phyloP scores from a whole-genome alignment of 2,329 filamentous ascomycete genomes.

The Verticillium dahliae region DNA sequence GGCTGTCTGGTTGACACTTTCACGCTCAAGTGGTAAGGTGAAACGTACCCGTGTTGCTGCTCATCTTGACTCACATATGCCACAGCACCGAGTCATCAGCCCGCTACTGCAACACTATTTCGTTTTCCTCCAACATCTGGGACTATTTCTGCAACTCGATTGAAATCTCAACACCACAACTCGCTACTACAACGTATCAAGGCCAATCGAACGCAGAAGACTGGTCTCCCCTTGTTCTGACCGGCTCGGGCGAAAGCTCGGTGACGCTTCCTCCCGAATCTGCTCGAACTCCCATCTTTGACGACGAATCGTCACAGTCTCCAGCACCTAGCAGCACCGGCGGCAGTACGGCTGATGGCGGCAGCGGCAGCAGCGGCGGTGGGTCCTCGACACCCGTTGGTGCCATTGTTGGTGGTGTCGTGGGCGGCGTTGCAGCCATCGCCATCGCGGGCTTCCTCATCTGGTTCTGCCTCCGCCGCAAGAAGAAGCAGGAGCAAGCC shows the following conservation, averaged over 20 bases:
- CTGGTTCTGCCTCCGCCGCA: conserved; percentile 22
- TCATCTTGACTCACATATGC: conserved; percentile 11
- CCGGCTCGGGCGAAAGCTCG: not conserved
- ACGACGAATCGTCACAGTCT: not conserved
- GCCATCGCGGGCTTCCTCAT: conserved; percentile 20
- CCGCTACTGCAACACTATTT: conserved; percentile 39
- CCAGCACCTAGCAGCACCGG: not conserved
- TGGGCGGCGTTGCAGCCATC: conserved; percentile 27
- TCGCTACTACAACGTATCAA: conserved; percentile 31
- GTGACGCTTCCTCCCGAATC: not conserved
- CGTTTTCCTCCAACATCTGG: conserved; percentile 30
- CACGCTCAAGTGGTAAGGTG: conserved; percentile 39
- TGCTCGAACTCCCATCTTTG: not conserved
- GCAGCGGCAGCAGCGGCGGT: conserved; percentile 3
- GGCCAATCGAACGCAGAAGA: conserved; percentile 25
- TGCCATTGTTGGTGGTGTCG: conserved; percentile 29
- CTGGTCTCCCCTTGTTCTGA: conserved; percentile 16
- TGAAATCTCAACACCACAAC: conserved; percentile 23
- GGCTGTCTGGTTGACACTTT: conserved; percentile 31
- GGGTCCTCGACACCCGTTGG: conserved; percentile 19
- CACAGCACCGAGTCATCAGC: conserved; percentile 24
- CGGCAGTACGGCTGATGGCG: conserved; percentile 4
- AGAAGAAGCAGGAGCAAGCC: conserved; percentile 13
- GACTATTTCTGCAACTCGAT: conserved; percentile 37
- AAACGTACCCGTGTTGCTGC: not conserved